Conservation (phyloP, 352 stramenopile genomes). For the Pelagophyceae sp. region DNA sequence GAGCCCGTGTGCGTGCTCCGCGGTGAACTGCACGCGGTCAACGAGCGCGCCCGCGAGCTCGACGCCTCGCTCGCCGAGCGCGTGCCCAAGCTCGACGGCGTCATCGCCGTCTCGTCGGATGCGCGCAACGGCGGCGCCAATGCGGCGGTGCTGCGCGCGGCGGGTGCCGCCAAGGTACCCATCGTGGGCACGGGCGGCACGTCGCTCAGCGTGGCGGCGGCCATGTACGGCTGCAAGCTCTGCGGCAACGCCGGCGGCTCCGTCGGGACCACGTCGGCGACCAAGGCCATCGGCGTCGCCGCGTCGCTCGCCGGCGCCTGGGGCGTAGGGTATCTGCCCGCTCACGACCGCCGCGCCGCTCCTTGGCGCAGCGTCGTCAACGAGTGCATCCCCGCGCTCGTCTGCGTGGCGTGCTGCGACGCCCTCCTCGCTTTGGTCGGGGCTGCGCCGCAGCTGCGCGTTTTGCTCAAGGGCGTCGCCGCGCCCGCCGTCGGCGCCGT, state of each 20-base stretch:
- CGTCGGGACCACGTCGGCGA: constrained; percentile 1
- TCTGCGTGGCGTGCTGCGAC: background rate
- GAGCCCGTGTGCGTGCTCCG: background rate
- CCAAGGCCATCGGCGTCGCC: constrained; percentile 18
- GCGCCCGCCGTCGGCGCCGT: constrained; percentile 11
- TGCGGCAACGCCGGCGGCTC: constrained; percentile 12
- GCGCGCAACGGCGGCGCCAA: constrained; percentile 8
- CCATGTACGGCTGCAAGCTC: constrained; percentile 5
- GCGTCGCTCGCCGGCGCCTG: constrained; percentile 9
- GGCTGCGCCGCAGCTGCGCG: too few species aligned
- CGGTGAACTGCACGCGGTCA: background rate
- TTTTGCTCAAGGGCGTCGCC: background rate
- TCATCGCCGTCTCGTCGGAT: constrained; percentile 9
- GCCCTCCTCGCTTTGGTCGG: background rate
- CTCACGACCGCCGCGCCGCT: background rate
- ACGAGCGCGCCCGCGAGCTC: background rate
- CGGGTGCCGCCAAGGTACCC: background rate
- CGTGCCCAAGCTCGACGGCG: constrained; percentile 2
- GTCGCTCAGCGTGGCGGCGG: background rate
- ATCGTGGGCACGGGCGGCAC: background rate
- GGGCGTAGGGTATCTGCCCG: background rate
- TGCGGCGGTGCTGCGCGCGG: background rate
- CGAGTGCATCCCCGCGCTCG: background rate
- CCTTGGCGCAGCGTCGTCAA: background rate
- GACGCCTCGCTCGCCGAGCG: background rate